Evolutionary conservation across 768 basidiomycete genomes (phyloP).

Genomic region (Mrakia frigida): DNA sequence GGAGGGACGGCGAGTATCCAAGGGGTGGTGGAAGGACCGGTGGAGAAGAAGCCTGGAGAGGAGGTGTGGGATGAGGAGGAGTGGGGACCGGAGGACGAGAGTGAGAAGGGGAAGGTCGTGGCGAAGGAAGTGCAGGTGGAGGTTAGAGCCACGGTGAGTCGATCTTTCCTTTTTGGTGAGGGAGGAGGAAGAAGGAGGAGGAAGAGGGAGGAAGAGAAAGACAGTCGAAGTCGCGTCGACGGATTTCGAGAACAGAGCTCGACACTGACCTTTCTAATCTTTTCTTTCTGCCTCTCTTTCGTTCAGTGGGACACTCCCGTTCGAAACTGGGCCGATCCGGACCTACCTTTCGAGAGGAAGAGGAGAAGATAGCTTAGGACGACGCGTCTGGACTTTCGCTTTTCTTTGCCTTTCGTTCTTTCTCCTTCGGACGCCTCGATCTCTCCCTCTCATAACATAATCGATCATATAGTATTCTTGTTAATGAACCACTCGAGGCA

Average conservation of each 20-base stretch:
- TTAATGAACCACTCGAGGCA: too few relatives aligned
- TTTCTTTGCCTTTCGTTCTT: background rate
- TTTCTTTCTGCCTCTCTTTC: background rate
- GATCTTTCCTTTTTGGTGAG: background rate
- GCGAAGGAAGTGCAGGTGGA: conserved; percentile 14
- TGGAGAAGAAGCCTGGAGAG: conserved; percentile 14
- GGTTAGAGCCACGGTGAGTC: conserved; percentile 11
- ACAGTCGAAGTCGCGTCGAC: background rate
- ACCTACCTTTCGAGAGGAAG: conserved; percentile 1
- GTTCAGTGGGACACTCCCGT: background rate
- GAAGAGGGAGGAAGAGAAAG: background rate
- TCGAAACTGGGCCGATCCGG: conserved; percentile 5
- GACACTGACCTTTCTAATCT: background rate
- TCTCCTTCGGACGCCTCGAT: too few relatives aligned
- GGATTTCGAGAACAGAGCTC: background rate
- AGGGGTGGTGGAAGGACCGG: background rate
- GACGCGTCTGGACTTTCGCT: background rate
- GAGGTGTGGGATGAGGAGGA: conserved; percentile 9
- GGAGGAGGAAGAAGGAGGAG: background rate
- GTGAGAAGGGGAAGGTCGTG: background rate
- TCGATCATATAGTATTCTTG: too few relatives aligned
- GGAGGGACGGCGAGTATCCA: background rate
- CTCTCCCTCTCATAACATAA: too few relatives aligned
- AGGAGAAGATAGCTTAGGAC: background rate
- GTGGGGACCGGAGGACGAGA: conserved; percentile 6